Base-by-base conservation (phyloP, 257 asterid genomes). In the Solanum tacnaense region DNA sequence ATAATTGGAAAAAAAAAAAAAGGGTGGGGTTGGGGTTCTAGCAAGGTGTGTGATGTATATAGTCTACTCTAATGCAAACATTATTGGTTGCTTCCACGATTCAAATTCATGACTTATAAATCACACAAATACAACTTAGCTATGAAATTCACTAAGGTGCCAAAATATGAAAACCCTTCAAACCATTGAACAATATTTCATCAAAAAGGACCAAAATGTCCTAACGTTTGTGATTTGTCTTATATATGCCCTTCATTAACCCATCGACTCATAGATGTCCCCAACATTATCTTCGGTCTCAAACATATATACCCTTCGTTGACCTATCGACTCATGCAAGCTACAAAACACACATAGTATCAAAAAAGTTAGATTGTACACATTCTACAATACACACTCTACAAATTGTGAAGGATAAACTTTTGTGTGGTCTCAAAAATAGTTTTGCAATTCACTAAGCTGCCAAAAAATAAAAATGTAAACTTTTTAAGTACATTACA, bases 291-390 rank as follows among this genome's bases (percentile, higher is more conserved):
- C 81, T 34, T 72, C 27, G 2, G 2, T 34, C 46, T 72, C 25
- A 72, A 18, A 72, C 0, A 72, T 32, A 72, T 34, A 34, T 72
- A 23, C 2, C 27, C 8, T 34, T 73, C 16, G 29, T 34, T 73
- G 16, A 73, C 29, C 29, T 34, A 34, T 34, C 3, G 1, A 1
- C 46, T 32, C 85, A 46, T 46, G 52, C 2, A 81, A 81, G 2
- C 32, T 46, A 36, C 4, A 29, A 16, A 65, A 5, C 41, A 46
- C 16, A 16, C 41, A 46, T 18, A 36, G 44, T 81, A 49, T 49
- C 70, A 81, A 46, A 79, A 79, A 79, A 79, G 85, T 79, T 25
- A 79, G 27, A 46, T 44, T 79, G n/a, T 44, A 44, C 85, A 44
- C 23, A 4, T 1, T 79, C 27, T 79, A 79, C 85, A 44, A 44